Evolutionary conservation across 352 stramenopile genomes (phyloP), one percentile per base, ranked within the genome.

Genomic region (Bremia lactucae): DNA sequence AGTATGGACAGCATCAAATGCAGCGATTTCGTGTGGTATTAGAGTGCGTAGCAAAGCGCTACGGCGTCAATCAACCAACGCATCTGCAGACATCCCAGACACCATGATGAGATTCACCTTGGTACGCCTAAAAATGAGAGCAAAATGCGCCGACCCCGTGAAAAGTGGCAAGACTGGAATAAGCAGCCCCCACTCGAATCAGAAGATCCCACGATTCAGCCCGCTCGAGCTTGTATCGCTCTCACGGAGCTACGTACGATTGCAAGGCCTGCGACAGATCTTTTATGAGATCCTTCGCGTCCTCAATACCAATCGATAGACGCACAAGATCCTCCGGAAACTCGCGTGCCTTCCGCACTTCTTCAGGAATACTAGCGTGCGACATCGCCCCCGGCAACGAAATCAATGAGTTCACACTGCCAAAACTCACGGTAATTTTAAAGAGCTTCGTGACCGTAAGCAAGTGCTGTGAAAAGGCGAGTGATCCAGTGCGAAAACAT

Each of bases 281-380:
- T 31, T 85, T 77, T 42, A 97, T 94, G 31, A 98, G 71, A 68
- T 98, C 94, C 40, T 84, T 82, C 21, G 73, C 67, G 55, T 94
- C 86, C 64, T 98, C 95, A 34, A 98, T 87, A 28, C 95, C 95
- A 38, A 97, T 92, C 14, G 81, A 95, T 5, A 98, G 62, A 36
- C 93, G 82, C 52, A 98, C 84, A 20, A 98, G 62, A 46, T 91
- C 83, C 57, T 98, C 91, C 24, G 90, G 84, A 56, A 98, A 94
- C 9, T 88, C 77, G 6, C 94, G 68, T 21, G 74, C 67, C 49
- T 87, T 83, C 42, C 91, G 83, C 38, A 96, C 81, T 46, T 97
- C 90, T 45, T 88, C 68, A 0, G 91, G 83, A 25, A 98, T 93
- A 25, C 76, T 95, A 19, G 89, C 87, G 68, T 98, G 95, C 6